Evolutionary conservation across 2,329 filamentous ascomycete genomes (phyloP).

Genomic region (Didymella arachidicola): DNA sequence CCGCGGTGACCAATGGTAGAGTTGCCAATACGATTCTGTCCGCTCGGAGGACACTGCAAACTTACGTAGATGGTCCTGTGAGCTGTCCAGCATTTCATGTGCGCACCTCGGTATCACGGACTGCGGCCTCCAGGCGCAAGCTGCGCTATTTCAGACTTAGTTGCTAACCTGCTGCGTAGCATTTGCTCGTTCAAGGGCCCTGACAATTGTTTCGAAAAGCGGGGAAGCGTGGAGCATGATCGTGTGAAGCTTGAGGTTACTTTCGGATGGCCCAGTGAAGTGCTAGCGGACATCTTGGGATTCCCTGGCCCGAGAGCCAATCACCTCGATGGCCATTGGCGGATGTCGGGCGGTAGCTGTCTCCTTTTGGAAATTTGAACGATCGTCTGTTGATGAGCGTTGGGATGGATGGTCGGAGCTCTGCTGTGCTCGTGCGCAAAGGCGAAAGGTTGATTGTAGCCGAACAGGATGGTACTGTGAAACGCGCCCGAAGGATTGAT

Average conservation of each 20-base stretch:
- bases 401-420: neutral
- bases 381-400: neutral
- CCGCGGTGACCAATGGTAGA: conserved; percentile 7
- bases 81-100: conserved; percentile 9
- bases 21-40: neutral
- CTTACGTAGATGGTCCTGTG: neutral
- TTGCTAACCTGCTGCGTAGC: neutral
- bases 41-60: neutral
- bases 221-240: conserved; percentile 9
- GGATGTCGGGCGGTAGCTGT: neutral
- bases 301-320: conserved; percentile 15
- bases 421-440: neutral
- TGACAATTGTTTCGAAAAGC: conserved; percentile 12
- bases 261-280: neutral
- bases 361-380: conserved; percentile 22
- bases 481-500: neutral
- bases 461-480: neutral
- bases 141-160: neutral
- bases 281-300: conserved; percentile 15
- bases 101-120: conserved; percentile 16
- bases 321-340: neutral
- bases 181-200: conserved; percentile 6
- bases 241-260: conserved; percentile 1
- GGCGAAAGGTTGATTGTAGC: neutral
- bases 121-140: neutral